Percentiles rank a stretch among this genome's conserved stretches.
Conservation (phyloP, 345 rosid species). For the Brassica cretica region DNA sequence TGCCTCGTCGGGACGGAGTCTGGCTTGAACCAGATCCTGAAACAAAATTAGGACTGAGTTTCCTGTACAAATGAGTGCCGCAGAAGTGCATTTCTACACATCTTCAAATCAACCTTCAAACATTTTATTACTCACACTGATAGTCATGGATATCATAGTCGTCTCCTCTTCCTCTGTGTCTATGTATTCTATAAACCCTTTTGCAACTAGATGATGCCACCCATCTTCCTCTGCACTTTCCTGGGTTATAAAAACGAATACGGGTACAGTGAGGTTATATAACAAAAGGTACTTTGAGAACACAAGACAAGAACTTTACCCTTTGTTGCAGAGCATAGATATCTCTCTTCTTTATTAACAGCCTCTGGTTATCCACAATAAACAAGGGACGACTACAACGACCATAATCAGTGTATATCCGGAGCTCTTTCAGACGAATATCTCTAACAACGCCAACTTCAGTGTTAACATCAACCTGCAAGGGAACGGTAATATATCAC, state of each 20-base stretch:
- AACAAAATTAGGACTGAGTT: conserved; percentile 25
- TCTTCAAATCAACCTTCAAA: background rate
- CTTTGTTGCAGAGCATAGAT: conserved; percentile 85
- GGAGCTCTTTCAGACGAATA: conserved; percentile 78
- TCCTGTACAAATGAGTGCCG: conserved; percentile 2
- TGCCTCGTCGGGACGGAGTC: conserved; percentile 74
- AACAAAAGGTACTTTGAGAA: background rate
- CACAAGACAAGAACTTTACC: conserved; percentile 45
- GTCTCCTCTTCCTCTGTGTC: conserved; percentile 99
- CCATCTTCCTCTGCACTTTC: conserved; percentile 86
- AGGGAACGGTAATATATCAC: conserved; percentile 7
- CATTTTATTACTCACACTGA: conserved; percentile 62
- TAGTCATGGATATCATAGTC: conserved; percentile 99
- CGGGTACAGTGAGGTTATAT: background rate
- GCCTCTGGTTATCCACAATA: conserved; percentile 93
- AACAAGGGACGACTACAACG: conserved; percentile 97
- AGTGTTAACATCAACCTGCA: conserved; percentile 94
- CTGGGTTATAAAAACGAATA: conserved; percentile 45
- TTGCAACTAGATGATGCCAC: conserved; percentile 93
- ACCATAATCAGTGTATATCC: conserved; percentile 95
- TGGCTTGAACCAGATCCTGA: conserved; percentile 95
- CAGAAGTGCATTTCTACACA: background rate
- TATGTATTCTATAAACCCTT: conserved; percentile 88
- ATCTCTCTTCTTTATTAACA: conserved; percentile 82
- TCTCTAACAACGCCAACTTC: conserved; percentile 99